Conservation (phyloP, 108 stramenopile species). For the Skeletonema potamos region DNA sequence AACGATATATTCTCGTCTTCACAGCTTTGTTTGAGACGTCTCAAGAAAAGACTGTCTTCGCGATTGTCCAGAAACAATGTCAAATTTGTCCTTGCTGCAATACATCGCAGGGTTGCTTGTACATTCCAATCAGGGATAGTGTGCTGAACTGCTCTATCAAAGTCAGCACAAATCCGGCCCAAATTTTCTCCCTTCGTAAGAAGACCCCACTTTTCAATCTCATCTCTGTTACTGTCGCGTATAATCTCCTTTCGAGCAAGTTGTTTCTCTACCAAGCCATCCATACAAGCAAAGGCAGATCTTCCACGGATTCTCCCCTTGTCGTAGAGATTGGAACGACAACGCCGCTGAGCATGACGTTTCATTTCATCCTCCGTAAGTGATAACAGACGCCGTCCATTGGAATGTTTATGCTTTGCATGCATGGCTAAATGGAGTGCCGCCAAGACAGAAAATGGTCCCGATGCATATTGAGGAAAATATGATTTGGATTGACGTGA, state of each 20-base stretch:
- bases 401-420: constrained; percentile 15
- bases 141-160: constrained; percentile 32
- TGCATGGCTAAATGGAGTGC: constrained; percentile 40
- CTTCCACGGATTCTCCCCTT: constrained; percentile 38
- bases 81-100: constrained; percentile 8
- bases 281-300: constrained; percentile 58
- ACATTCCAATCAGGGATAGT: constrained; percentile 7
- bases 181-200: constrained; percentile 40
- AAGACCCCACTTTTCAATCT: constrained; percentile 48
- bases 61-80: constrained; percentile 43
- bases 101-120: neutral
- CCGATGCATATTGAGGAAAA: constrained; percentile 54
- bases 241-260: constrained; percentile 52
- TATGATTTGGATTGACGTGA: constrained; percentile 10
- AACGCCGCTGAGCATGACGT: constrained; percentile 45
- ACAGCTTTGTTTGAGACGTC: constrained; percentile 40
- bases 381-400: constrained; percentile 27
- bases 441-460: constrained; percentile 51
- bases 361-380: constrained; percentile 53
- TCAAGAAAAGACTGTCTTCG: constrained; percentile 44
- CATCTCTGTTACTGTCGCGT: constrained; percentile 23
- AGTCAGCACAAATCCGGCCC: constrained; percentile 36
- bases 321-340: constrained; percentile 59
- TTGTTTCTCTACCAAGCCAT: constrained; percentile 42
- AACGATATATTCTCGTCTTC: constrained; percentile 38